These are phyloP conservation scores for Phytopythium vexans DNA, from an alignment of 352 stramenopile genomes.

Conservation along the genomic window DNA sequence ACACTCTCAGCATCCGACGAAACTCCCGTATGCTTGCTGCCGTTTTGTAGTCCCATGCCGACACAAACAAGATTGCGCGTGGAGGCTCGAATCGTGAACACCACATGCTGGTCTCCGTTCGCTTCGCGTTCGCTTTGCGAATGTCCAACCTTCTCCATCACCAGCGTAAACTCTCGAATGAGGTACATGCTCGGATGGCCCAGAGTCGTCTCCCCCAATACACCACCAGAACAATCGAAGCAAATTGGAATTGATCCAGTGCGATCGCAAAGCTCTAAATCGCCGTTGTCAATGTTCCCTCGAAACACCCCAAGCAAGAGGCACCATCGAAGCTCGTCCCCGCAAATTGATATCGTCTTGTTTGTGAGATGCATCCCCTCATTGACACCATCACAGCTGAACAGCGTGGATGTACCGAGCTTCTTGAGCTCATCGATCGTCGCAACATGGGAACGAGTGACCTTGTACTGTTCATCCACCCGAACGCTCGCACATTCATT, in stretches of 20 bases:
- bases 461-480: constrained; percentile 7
- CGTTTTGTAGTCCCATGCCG: background rate
- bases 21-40: constrained; percentile 1
- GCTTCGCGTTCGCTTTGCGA: constrained; percentile 5
- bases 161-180: constrained; percentile 28
- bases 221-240: constrained; percentile 4
- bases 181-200: constrained; percentile 18
- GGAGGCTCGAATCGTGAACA: too few species aligned
- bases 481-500: background rate
- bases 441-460: constrained; percentile 9
- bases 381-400: too few species aligned
- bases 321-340: constrained; percentile 28
- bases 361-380: too few species aligned
- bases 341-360: constrained; percentile 9
- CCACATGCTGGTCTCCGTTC: constrained; percentile 1
- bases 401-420: constrained; percentile 10
- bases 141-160: constrained; percentile 15
- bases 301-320: constrained; percentile 27
- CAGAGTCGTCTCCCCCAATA: constrained; percentile 1
- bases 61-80: too few species aligned
- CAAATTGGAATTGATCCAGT: constrained; percentile 32
- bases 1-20: background rate
- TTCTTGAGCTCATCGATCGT: constrained; percentile 22
- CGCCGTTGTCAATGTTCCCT: constrained; percentile 29
- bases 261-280: constrained; percentile 41